Base-by-base conservation (phyloP, 805 yeast species). In the Candida chauliodis region DNA sequence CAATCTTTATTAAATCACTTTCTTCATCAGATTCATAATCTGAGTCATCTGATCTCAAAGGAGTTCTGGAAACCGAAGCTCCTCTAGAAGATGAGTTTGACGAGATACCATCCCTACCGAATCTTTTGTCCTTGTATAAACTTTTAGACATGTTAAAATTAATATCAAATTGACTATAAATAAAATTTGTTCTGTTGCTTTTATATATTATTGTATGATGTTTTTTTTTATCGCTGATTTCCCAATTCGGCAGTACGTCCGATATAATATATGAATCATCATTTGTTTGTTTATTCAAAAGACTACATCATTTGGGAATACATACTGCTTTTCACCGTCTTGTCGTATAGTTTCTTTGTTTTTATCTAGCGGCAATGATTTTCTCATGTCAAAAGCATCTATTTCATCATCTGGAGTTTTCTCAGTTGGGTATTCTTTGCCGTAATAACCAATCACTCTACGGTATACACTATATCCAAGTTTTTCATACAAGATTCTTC, bases 341-440 rank as follows among this genome's bases (percentile, higher is more conserved):
- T 58, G 57, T 40, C 91, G 55, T 3, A 78, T 66, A 13, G 84
- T 77, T 44, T 72, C 74, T 8, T 50, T 61, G 46, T 75, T 69
- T 1, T 52, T 51, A 52, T 85, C 91, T 38, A 87, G 59, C 4
- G 66, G 68, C 60, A 82, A 67, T 20, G 78, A 67, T 50, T 79
- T 77, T 39, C 95, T 63, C 95, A 85, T 84, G 56, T 87, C 95
- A 58, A 78, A 90, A 0, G 96, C 98, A 66, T 91, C 97, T 33
- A 76, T 72, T 15, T 72, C 75, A 59, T 90, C 96, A 46, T 78
- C 63, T 14, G 36, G 36, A 8, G 69, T 55, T 20, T 65, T 63
- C 23, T 67, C 74, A 2, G 60, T 55, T n/a, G 77, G 75, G 40
- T 67, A 66, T 2, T 63, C 64, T 4, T 66, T 52, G 9, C 89